Evolutionary conservation across 768 basidiomycete species (phyloP).

Genomic region (Boletus sensibilis): DNA sequence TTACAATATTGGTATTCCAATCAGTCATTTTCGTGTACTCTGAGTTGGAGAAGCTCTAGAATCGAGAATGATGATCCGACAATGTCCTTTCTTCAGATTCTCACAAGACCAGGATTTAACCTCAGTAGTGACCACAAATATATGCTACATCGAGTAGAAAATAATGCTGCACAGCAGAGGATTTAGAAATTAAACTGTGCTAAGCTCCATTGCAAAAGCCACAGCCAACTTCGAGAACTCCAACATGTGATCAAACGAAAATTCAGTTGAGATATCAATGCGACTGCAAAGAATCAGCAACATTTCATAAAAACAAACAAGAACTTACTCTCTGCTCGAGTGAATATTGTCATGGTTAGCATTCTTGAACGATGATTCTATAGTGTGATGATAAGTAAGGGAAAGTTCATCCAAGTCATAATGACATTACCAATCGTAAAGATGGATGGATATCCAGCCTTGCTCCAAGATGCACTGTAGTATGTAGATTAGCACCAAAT

Average conservation of each 20-base stretch:
- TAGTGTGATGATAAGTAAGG: not conserved
- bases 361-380: conserved; percentile 70
- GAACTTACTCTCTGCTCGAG: conserved; percentile 69
- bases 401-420: not conserved
- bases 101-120: not conserved
- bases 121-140: not conserved
- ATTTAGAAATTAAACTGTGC: conserved; percentile 34
- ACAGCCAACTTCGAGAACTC: conserved; percentile 85
- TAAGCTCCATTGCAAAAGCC: conserved; percentile 76
- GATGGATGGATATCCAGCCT: conserved; percentile 80
- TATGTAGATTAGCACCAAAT: conserved; percentile 22
- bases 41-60: not conserved
- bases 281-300: conserved; percentile 47
- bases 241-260: conserved; percentile 87
- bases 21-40: not conserved
- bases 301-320: conserved; percentile 38
- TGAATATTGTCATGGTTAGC: conserved; percentile 80
- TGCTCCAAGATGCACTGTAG: conserved; percentile 72
- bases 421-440: conserved; percentile 63
- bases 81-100: not conserved
- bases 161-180: not conserved
- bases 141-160: not conserved
- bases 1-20: not conserved
- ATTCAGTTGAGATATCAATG: conserved; percentile 83
- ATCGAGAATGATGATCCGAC: not conserved